phyloP scores from a whole-genome alignment of 345 rosid species.

The Syzygium jambos region DNA sequence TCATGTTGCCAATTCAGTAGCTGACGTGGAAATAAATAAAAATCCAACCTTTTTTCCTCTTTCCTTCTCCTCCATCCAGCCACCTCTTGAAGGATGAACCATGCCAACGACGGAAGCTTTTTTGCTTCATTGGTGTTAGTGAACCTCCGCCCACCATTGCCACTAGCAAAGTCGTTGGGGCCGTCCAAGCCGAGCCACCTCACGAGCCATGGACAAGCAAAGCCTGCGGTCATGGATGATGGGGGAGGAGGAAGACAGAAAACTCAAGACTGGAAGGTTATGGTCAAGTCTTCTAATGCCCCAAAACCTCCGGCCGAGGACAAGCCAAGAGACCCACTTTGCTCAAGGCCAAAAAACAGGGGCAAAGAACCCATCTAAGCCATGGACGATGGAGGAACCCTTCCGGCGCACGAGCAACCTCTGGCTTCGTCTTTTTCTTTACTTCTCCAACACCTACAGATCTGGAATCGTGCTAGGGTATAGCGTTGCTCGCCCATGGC shows the following conservation, averaged over 20 bases:
- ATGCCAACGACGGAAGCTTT: not conserved
- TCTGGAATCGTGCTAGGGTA: not conserved
- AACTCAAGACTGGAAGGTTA: not conserved
- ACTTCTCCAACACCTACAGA: not conserved
- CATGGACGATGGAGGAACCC: not conserved
- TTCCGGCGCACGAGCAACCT: not conserved
- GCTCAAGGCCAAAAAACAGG: not conserved
- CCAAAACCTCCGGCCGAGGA: not conserved
- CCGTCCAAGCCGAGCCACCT: not conserved
- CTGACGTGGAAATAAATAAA: too few species aligned
- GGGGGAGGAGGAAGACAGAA: not conserved
- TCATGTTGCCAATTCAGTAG: too few species aligned
- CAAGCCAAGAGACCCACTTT: not conserved
- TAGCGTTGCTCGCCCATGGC: not conserved
- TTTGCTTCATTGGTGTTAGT: not conserved
- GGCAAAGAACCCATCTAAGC: not conserved
- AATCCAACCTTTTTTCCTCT: too few species aligned
- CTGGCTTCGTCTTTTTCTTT: not conserved
- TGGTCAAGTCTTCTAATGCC: not conserved
- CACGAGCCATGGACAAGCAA: not conserved
- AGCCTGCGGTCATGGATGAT: not conserved
- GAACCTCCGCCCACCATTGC: not conserved
- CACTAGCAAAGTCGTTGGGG: not conserved
- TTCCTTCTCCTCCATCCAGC: too few species aligned
- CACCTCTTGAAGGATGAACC: too few species aligned